These are phyloP conservation scores for Trichodelitschia bisporula DNA, from an alignment of 495 filamentous ascomycete genomes.

Conservation along the genomic window DNA sequence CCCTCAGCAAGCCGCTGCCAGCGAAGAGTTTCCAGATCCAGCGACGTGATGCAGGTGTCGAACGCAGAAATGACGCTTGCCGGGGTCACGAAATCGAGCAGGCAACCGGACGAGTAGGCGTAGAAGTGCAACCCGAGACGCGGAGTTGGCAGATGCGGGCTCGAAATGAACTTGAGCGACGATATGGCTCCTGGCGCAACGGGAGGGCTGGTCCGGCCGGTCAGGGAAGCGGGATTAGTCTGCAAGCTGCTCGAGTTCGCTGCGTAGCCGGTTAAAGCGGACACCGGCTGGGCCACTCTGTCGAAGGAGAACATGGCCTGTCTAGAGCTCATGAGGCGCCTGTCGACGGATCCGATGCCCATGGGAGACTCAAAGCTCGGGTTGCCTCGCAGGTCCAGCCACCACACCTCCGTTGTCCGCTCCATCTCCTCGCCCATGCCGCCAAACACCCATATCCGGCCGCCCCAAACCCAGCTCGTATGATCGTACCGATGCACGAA, in stretches of 20 bases:
- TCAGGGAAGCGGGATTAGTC: conserved; percentile 20
- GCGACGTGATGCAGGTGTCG: conserved; percentile 71
- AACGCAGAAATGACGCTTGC: conserved; percentile 58
- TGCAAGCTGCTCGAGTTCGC: conserved; percentile 79
- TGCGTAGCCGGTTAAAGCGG: conserved; percentile 63
- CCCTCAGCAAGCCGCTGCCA: conserved; percentile 92
- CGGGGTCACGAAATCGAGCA: conserved; percentile 83
- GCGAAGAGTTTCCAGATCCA: conserved; percentile 62
- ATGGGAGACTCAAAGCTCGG: conserved; percentile 57
- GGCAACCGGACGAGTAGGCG: conserved; percentile 71
- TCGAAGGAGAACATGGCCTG: conserved; percentile 16
- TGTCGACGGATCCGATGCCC: conserved; percentile 38
- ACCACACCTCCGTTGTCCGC: conserved; percentile 83
- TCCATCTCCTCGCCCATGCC: conserved; percentile 89
- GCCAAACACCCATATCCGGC: conserved; percentile 90
- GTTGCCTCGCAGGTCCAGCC: conserved; percentile 77
- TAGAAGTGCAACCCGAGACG: conserved; percentile 84
- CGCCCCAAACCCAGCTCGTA: conserved; percentile 73
- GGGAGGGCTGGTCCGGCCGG: conserved; percentile 34
- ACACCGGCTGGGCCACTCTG: too few relatives aligned
- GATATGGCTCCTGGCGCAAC: conserved; percentile 76
- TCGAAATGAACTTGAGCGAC: conserved; percentile 67
- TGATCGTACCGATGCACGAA: conserved; percentile 90
- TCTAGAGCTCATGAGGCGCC: conserved; percentile 9
- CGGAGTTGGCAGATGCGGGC: conserved; percentile 66